Base-by-base conservation (phyloP, 305 asterid species). In the Fraxinus albicans region DNA sequence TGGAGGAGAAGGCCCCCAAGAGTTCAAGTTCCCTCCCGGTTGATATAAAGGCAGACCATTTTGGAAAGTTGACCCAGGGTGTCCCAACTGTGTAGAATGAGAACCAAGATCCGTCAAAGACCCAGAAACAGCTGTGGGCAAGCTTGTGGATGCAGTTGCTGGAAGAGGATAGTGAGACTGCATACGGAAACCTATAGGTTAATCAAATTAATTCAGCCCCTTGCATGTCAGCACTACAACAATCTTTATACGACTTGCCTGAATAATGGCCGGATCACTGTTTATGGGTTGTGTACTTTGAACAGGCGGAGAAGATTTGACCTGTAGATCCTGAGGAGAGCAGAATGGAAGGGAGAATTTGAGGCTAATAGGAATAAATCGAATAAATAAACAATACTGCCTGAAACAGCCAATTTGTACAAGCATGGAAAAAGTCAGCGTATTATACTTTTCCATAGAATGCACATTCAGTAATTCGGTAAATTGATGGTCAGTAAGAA, bases 261-360 rank as follows among this genome's bases (percentile, higher is more conserved):
- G 99, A 85, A 97, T 95, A 86, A 97, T 95, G 70, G 99, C 98
- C 35, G 99, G 99, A 85, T 97, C 99, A 55, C 87, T 94, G 88
- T 92, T 89, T 80, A 95, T 88, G 79, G 97, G 83, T 27, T 95
- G 95, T 44, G 92, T 74, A 79, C 88, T 76, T 83, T 92, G 98
- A 85, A 89, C 92, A 77, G 97, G 95, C 8, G 98, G 97, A 70
- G 99, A 93, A 86, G 97, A 87, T 88, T 94, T 96, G 47, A 96
- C 99, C 81, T 94, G 99, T 65, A 96, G 88, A 90, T 96, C 99
- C 99, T 96, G 97, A 8, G 80, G 84, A 81, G 81, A 77, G 65
- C 21, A 76, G 42, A 63, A 77, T 25, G 65, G 36, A 82, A n/a
- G 27, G 63, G 33, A 27, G 72, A 79, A 70, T 23, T 72, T 74